Base-by-base conservation (phyloP, 306 rosid species). In the Fagus sylvatica region DNA sequence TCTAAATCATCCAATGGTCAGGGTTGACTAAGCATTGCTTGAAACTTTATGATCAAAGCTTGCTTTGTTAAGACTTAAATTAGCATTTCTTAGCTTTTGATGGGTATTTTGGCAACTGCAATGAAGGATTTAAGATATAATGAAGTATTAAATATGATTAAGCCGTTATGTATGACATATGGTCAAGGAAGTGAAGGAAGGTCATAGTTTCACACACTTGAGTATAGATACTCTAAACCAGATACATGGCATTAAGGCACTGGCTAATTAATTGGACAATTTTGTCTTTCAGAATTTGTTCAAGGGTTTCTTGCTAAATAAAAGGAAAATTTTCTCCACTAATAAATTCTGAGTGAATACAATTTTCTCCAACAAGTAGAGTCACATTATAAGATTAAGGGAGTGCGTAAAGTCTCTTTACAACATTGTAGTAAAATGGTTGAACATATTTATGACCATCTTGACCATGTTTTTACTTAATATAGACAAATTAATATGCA, bases 161-260 rank as follows among this genome's bases (percentile, higher is more conserved):
- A 61, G 53, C 73, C 69, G 89, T 91, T 91, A 88, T 77, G 69
- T 32, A 16, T 28, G 8, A 8, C 5, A 33, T 78, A 36, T 81
- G 84, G 84, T 88, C 88, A 85, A 81, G 83, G 68, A 79, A 55
- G 84, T 88, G 87, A 85, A 81, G 83, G 68, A 79, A 55, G 48
- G 33, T n/a, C 39, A 4, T 48, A 3, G 48, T 5, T 62, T 62
- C 22, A 34, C 10, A 34, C 1, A 60, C 0, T 4, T 62, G 69
- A 62, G 43, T 13, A 62, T 13, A 62, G 5, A 57, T 0, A 57
- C 36, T 0, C 64, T 32, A 28, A 22, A 28, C 11, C 4, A 0
- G 4, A 30, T 28, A 55, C 9, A 0, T 19, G 33, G 12, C 61
- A 55, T 55, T 1, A 55, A 55, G 61, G 33, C 51, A 46, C 11